Evolutionary conservation across 768 basidiomycete species (phyloP).

Genomic region (Lentinula boryana): DNA sequence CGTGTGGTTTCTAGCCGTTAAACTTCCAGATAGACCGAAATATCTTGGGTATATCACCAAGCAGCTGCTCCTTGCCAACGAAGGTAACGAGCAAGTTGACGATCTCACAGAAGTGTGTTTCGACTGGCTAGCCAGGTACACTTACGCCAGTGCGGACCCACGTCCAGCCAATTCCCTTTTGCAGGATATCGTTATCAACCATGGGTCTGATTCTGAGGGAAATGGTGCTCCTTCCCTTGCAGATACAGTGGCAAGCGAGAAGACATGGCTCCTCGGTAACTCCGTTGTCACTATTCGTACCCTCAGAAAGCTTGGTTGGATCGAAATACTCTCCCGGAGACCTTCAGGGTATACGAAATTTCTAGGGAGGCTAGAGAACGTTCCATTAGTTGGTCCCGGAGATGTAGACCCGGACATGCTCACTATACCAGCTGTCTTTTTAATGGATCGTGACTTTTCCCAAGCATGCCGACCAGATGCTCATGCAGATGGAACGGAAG

Average conservation of each 20-base stretch:
- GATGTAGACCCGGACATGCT: constrained; percentile 78
- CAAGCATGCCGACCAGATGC: constrained; percentile 20
- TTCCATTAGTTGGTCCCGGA: constrained; percentile 77
- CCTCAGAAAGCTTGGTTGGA: constrained; percentile 75
- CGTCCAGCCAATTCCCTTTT: constrained; percentile 77
- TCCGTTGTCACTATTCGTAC: constrained; percentile 79
- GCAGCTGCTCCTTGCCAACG: constrained; percentile 82
- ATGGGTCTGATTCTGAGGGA: background rate
- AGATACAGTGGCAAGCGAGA: constrained; percentile 46
- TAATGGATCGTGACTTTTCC: constrained; percentile 56
- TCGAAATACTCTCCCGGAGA: constrained; percentile 77
- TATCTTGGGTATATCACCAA: constrained; percentile 84
- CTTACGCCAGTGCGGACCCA: constrained; percentile 91
- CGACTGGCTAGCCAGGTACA: constrained; percentile 94
- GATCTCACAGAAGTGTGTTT: constrained; percentile 94
- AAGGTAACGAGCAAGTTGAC: constrained; percentile 66
- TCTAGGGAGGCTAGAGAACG: constrained; percentile 82
- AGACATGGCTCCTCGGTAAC: constrained; percentile 84
- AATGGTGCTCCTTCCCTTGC: constrained; percentile 9
- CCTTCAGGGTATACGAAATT: constrained; percentile 88
- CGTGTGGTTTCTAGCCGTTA: constrained; percentile 89
- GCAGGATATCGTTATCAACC: constrained; percentile 65
- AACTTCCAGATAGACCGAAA: constrained; percentile 70
- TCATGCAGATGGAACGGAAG: constrained; percentile 13
- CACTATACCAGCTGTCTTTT: constrained; percentile 64